These are phyloP conservation scores for Phylloporus rhodoxanthus DNA, from an alignment of 768 basidiomycete genomes.

Conservation along the genomic window DNA sequence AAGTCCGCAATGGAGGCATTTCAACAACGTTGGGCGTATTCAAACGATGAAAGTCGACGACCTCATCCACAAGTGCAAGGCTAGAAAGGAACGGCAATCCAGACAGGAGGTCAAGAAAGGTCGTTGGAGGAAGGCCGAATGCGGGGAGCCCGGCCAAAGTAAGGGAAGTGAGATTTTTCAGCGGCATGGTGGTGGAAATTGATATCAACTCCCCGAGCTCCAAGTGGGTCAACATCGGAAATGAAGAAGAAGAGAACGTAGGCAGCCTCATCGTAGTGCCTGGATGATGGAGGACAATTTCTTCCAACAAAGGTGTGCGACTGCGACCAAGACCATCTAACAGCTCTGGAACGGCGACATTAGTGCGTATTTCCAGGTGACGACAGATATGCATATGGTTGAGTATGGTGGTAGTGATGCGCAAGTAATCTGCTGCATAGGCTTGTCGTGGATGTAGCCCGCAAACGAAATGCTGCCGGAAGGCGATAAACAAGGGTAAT, in stretches of 20 bases:
- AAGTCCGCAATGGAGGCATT: conserved; percentile 16
- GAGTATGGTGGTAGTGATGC: conserved; percentile 23
- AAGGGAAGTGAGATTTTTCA: conserved; percentile 19
- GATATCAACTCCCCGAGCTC: conserved; percentile 20
- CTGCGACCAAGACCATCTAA: conserved; percentile 18
- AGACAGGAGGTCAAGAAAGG: conserved; percentile 22
- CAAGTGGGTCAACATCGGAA: conserved; percentile 18
- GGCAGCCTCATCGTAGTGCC: conserved; percentile 4
- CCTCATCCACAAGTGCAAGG: conserved; percentile 24
- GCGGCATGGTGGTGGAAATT: conserved; percentile 15
- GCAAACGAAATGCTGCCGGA: conserved; percentile 20
- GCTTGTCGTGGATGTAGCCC: conserved; percentile 16
- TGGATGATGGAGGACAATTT: conserved; percentile 24
- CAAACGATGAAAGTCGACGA: conserved; percentile 22
- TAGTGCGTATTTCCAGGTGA: conserved; percentile 23
- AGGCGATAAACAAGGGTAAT: conserved; percentile 17
- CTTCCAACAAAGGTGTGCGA: conserved; percentile 22
- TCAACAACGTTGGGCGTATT: conserved; percentile 7
- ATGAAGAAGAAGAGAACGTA: conserved; percentile 15
- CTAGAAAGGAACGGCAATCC: conserved; percentile 18
- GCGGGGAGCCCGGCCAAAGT: conserved; percentile 21
- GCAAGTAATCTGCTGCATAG: conserved; percentile 18
- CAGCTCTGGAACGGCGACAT: conserved; percentile 21
- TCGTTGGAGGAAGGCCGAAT: conserved; percentile 16
- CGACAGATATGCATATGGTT: conserved; percentile 23